A percentile compares a stretch with the other conserved stretches of the same genome.
These are phyloP conservation scores for Colletotrichum liaoningense DNA, from an alignment of 2,329 filamentous ascomycete species.

Conservation along the genomic window DNA sequence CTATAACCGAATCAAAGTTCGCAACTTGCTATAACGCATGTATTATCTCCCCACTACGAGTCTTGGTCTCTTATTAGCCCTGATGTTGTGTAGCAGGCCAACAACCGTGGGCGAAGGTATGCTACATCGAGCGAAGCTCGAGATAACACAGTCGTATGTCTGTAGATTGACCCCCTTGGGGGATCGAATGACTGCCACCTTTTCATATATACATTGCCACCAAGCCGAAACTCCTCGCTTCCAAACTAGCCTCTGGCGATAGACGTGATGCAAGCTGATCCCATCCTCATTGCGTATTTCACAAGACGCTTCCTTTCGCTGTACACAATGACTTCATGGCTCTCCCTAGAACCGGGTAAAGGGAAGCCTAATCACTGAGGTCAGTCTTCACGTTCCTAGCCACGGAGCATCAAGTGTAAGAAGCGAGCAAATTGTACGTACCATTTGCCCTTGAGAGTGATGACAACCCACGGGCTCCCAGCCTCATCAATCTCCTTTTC, in stretches of 20 bases:
- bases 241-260: background rate
- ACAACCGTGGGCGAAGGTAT: background rate
- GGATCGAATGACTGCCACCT: background rate
- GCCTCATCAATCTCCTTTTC: conserved; percentile 93
- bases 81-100: background rate
- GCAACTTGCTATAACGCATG: background rate
- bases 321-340: background rate
- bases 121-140: too few relatives aligned
- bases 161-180: background rate
- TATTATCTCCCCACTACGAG: background rate
- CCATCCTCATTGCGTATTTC: background rate
- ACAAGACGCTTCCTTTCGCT: background rate
- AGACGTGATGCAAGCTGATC: background rate
- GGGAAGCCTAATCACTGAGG: conserved; percentile 44
- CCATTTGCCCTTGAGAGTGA: conserved; percentile 88
- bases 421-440: conserved; percentile 68
- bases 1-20: background rate
- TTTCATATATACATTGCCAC: background rate
- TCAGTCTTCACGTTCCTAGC: conserved; percentile 7
- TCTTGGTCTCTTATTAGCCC: background rate
- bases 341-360: conserved; percentile 48
- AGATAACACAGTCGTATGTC: background rate
- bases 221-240: background rate
- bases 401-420: background rate
- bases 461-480: conserved; percentile 85